Evolutionary conservation across 2,329 filamentous ascomycete genomes (phyloP).

Genomic region (Apiospora rasikravindrae): DNA sequence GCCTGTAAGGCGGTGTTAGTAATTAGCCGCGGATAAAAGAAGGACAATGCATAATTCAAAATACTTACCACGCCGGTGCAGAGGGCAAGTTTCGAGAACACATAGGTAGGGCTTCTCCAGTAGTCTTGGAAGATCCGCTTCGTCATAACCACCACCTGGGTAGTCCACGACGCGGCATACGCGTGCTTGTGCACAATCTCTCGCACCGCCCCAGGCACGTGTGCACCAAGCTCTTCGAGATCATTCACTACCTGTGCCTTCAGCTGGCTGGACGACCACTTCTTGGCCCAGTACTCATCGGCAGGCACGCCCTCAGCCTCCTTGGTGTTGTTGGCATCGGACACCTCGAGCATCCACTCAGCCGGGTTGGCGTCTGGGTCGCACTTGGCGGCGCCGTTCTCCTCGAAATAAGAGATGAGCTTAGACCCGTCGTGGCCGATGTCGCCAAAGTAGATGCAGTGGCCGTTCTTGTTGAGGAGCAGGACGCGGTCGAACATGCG

Average conservation of each 20-base stretch:
- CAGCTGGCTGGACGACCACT: background rate
- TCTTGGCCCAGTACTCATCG: background rate
- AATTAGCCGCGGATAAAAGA: background rate
- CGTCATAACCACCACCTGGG: background rate
- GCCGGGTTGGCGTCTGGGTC: constrained; percentile 60
- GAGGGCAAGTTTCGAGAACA: background rate
- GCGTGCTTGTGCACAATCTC: background rate
- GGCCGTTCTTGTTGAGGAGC: background rate
- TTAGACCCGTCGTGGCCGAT: background rate
- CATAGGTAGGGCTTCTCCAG: background rate
- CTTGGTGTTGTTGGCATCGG: background rate
- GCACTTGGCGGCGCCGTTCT: constrained; percentile 59
- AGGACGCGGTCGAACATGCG: constrained; percentile 67
- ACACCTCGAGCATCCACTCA: constrained; percentile 48
- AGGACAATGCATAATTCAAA: no score
- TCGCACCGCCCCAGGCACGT: background rate
- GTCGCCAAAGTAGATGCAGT: background rate
- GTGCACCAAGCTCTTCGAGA: background rate
- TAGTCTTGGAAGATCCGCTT: background rate
- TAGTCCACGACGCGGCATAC: background rate
- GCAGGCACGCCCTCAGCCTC: background rate
- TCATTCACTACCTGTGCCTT: background rate
- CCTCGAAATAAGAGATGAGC: constrained; percentile 61
- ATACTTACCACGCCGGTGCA: background rate
- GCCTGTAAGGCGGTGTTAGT: background rate